Conservation (phyloP, 2,329 filamentous ascomycete genomes). For the Talaromyces funiculosus region DNA sequence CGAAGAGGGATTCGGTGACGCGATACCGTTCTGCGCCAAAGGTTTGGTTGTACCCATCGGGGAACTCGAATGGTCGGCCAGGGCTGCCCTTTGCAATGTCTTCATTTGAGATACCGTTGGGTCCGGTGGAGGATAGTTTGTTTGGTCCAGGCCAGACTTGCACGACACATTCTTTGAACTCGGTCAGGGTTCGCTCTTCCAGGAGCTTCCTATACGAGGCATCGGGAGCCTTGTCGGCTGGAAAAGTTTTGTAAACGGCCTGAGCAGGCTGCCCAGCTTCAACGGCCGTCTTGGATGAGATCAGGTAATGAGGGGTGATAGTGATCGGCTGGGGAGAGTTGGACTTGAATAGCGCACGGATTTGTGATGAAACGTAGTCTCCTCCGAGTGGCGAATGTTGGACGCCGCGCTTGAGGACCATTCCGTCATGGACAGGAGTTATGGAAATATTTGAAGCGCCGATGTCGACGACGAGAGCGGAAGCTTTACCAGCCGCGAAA, state of each 20-base stretch:
- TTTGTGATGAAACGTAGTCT: slow-evolving; percentile 82
- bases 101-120: slow-evolving; percentile 60
- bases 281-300: slow-evolving; percentile 81
- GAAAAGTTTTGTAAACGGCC: slow-evolving; percentile 67
- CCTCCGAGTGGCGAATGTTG: slow-evolving; percentile 81
- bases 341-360: slow-evolving; percentile 70
- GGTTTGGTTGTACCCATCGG: slow-evolving; percentile 91
- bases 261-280: slow-evolving; percentile 78
- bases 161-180: slow-evolving; percentile 97
- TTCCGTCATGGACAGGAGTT: slow-evolving; percentile 86
- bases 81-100: slow-evolving; percentile 68
- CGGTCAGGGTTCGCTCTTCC: slow-evolving; percentile 86
- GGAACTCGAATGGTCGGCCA: slow-evolving; percentile 91
- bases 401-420: slow-evolving; percentile 85
- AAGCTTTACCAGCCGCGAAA: slow-evolving; percentile 89
- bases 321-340: slow-evolving; percentile 64
- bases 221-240: slow-evolving; percentile 50
- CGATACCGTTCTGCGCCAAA: slow-evolving; percentile 85
- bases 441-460: slow-evolving; percentile 84
- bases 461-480: slow-evolving; percentile 85
- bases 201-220: slow-evolving; percentile 75
- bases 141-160: slow-evolving; percentile 85
- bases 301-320: slow-evolving; percentile 77
- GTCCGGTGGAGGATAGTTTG: slow-evolving; percentile 49
- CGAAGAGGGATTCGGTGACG: slow-evolving; percentile 84